phyloP scores from a whole-genome alignment of 495 filamentous ascomycete genomes.

The Penicillium egyptiacum region DNA sequence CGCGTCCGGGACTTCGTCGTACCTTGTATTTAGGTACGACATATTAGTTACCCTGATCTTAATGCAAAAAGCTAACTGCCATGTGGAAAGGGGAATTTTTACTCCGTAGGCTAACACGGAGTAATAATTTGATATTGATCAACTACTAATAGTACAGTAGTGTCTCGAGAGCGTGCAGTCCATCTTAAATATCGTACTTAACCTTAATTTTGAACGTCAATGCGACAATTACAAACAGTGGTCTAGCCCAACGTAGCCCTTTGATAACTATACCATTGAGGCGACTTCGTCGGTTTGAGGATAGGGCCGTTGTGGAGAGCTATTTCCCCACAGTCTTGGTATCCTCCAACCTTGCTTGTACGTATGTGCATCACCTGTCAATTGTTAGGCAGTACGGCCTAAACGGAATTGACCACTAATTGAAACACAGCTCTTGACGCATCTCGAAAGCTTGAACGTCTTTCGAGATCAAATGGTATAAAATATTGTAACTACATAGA shows the following conservation, averaged over 20 bases:
- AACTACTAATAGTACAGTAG: no score
- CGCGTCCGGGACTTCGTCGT: neutral
- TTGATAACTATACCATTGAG: neutral
- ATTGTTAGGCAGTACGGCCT: neutral
- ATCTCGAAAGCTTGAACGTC: neutral
- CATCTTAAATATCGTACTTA: no score
- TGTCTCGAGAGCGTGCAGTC: no score
- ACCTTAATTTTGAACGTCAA: no score
- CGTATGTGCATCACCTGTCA: neutral
- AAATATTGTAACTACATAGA: neutral
- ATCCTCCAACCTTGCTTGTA: neutral
- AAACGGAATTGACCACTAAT: neutral
- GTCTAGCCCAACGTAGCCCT: neutral
- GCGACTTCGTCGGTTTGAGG: neutral
- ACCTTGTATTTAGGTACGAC: no score
- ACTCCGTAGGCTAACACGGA: no score
- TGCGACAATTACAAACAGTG: neutral
- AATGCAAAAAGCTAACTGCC: neutral
- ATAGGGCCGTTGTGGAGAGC: conserved; percentile 7
- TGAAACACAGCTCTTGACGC: no score
- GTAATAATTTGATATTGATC: no score
- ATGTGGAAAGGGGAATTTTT: no score
- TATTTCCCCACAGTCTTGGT: conserved; percentile 3
- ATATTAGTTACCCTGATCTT: neutral
- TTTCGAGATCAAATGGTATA: neutral